Conservation (phyloP, 2,329 filamentous ascomycete genomes). For the Monosporascus sp. region DNA sequence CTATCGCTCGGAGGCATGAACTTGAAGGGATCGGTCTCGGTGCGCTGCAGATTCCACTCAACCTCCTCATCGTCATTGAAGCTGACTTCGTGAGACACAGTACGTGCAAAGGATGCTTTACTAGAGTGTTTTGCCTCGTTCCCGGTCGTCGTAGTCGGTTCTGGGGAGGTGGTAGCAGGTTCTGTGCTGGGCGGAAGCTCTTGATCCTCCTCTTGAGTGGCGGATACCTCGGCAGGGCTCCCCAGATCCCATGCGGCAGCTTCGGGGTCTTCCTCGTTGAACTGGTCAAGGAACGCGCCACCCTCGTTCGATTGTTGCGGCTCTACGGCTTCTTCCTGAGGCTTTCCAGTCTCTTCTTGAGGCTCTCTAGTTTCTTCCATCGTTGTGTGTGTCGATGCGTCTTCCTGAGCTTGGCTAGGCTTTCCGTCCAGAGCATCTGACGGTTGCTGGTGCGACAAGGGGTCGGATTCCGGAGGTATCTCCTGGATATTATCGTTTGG, state of each 20-base stretch:
- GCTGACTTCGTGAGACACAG: constrained; percentile 57
- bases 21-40: constrained; percentile 53
- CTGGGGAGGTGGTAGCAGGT: constrained; percentile 8
- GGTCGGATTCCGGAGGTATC: constrained; percentile 10
- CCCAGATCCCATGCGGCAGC: constrained; percentile 22
- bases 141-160: constrained; percentile 11
- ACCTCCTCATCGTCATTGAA: constrained; percentile 53
- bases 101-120: constrained; percentile 59
- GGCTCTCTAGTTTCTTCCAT: constrained; percentile 10
- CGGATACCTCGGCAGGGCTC: constrained; percentile 2
- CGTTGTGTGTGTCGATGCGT: constrained; percentile 8
- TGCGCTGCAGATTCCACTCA: constrained; percentile 51
- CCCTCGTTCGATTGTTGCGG: constrained; percentile 1
- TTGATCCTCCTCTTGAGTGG: constrained; percentile 8
- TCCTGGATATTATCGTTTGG: constrained; percentile 32
- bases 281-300: constrained; percentile 17
- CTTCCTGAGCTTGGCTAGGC: constrained; percentile 2
- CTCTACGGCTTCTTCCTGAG: neutral
- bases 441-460: constrained; percentile 4
- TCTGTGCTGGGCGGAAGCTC: constrained; percentile 8
- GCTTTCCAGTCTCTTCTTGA: constrained; percentile 4
- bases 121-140: constrained; percentile 50
- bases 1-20: constrained; percentile 53
- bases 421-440: constrained; percentile 3
- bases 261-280: constrained; percentile 19